Evolutionary conservation across 164 flowering plant species (phyloP).

Genomic region (Vitis vinifera): ASM3070453v1 NC_081815.1:17243001-17243500

Average conservation of each 20-base stretch:
- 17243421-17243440: neutral
- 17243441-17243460: neutral
- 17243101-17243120: no score
- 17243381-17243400: no score
- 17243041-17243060: neutral
- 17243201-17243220: neutral
- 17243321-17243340: constrained; percentile 76
- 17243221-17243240: neutral
- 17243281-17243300: constrained; percentile 69
- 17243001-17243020: neutral
- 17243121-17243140: no score
- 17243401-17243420: neutral
- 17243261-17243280: constrained; percentile 81
- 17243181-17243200: neutral
- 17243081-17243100: no score
- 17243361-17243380: no score
- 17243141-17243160: no score
- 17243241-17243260: constrained; percentile 49
- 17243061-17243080: neutral
- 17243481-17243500: no score
- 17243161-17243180: neutral
- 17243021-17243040: no score
- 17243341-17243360: neutral
- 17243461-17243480: neutral
- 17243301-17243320: constrained; percentile 83